Conservation (phyloP, 306 rosid species). For the Pyrus communis region DNA sequence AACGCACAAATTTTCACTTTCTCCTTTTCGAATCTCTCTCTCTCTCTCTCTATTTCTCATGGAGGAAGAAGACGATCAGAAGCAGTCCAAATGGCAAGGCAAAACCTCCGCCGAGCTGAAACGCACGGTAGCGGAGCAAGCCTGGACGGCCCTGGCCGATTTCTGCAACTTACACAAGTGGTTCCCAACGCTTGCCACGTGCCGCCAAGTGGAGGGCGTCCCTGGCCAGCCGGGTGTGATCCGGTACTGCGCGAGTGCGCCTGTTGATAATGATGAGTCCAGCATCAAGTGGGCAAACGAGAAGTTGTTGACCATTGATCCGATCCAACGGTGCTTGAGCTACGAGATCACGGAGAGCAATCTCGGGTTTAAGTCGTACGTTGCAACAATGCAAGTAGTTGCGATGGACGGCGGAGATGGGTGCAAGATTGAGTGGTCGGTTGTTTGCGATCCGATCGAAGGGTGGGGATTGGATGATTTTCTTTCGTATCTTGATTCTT, state of each 20-base stretch:
- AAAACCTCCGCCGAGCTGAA: constrained; percentile 1
- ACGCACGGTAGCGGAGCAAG: constrained; percentile 2
- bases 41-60: neutral
- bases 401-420: constrained; percentile 15
- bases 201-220: constrained; percentile 32
- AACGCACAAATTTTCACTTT: no score
- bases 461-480: constrained; percentile 31
- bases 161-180: constrained; percentile 45
- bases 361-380: constrained; percentile 41
- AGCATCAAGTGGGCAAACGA: constrained; percentile 41
- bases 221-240: constrained; percentile 38
- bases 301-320: constrained; percentile 40
- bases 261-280: neutral
- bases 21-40: no score
- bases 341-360: constrained; percentile 41
- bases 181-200: constrained; percentile 28
- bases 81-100: constrained; percentile 29
- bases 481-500: constrained; percentile 10
- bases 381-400: constrained; percentile 23
- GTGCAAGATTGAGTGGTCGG: constrained; percentile 52
- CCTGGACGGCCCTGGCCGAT: constrained; percentile 41
- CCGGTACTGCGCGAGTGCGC: constrained; percentile 34
- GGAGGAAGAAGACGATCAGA: constrained; percentile 9
- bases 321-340: constrained; percentile 30
- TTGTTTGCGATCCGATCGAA: constrained; percentile 45